Evolutionary conservation across 768 basidiomycete genomes (phyloP).

Genomic region (Suillus plorans): DNA sequence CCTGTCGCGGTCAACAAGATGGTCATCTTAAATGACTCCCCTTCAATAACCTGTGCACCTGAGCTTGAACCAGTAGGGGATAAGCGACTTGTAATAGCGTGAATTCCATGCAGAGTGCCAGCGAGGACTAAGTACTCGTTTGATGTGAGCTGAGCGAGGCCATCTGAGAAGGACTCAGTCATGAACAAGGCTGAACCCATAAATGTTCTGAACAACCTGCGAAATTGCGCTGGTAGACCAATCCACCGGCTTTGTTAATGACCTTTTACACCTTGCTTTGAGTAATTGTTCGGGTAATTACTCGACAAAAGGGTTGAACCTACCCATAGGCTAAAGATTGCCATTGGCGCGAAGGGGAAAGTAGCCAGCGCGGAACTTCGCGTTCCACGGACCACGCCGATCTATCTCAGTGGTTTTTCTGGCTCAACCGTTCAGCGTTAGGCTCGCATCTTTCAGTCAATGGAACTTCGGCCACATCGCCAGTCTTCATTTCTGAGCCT

Average conservation of each 20-base stretch:
- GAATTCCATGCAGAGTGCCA: constrained; percentile 95
- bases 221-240: constrained; percentile 92
- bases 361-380: background rate
- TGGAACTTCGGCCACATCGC: constrained; percentile 6
- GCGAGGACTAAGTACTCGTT: constrained; percentile 96
- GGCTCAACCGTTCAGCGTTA: background rate
- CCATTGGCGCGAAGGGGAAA: constrained; percentile 43
- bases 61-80: constrained; percentile 82
- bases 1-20: constrained; percentile 90
- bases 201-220: constrained; percentile 54
- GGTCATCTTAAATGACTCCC: constrained; percentile 92
- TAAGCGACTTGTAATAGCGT: constrained; percentile 93
- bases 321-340: constrained; percentile 84
- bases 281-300: background rate
- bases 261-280: constrained; percentile 49
- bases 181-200: background rate
- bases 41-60: constrained; percentile 93
- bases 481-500: constrained; percentile 8
- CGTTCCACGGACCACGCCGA: background rate
- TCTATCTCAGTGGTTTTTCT: background rate
- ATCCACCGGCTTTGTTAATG: constrained; percentile 97
- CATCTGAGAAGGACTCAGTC: constrained; percentile 52
- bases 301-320: constrained; percentile 15
- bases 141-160: constrained; percentile 85
- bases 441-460: background rate